Conservation (phyloP, 345 rosid species). For the Limnanthes douglasii region DNA sequence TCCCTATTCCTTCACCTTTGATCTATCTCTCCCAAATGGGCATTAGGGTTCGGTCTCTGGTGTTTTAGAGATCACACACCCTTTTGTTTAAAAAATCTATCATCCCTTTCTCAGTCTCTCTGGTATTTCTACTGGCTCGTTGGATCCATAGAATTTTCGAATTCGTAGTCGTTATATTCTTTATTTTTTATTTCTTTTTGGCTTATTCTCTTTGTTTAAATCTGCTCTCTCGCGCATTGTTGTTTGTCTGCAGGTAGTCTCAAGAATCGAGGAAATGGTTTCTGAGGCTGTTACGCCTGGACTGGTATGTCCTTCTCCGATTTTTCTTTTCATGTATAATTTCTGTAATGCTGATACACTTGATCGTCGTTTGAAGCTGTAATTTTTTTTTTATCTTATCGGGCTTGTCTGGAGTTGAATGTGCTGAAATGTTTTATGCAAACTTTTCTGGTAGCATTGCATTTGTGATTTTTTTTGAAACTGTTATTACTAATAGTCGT, state of each 20-base stretch:
- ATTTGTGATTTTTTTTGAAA: background rate
- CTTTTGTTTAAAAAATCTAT: no score
- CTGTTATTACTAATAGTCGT: no score
- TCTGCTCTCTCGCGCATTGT: background rate
- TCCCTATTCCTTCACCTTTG: background rate
- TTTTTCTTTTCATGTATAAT: background rate
- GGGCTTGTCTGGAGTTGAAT: background rate
- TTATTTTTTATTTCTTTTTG: background rate
- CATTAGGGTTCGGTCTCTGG: no score
- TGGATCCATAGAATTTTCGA: slow-evolving; percentile 8
- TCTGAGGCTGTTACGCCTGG: slow-evolving; percentile 70
- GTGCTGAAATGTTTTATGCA: slow-evolving; percentile 1
- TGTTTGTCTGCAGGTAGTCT: slow-evolving; percentile 9
- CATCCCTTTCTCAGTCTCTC: no score
- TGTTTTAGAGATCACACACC: slow-evolving; percentile 15
- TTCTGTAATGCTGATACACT: slow-evolving; percentile 3
- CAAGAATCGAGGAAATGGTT: slow-evolving; percentile 20
- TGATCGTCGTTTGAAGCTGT: background rate
- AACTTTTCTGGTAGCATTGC: background rate
- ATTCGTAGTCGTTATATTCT: background rate
- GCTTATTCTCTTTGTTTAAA: background rate
- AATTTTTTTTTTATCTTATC: slow-evolving; percentile 1
- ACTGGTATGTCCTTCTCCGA: slow-evolving; percentile 27
- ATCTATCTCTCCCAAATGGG: slow-evolving; percentile 2
- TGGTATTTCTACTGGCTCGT: slow-evolving; percentile 11